Evolutionary conservation across 1,284 basidiomycete species (phyloP), one percentile per base, ranked within the genome.

Genomic region (Leccinum pallidistipes): DNA sequence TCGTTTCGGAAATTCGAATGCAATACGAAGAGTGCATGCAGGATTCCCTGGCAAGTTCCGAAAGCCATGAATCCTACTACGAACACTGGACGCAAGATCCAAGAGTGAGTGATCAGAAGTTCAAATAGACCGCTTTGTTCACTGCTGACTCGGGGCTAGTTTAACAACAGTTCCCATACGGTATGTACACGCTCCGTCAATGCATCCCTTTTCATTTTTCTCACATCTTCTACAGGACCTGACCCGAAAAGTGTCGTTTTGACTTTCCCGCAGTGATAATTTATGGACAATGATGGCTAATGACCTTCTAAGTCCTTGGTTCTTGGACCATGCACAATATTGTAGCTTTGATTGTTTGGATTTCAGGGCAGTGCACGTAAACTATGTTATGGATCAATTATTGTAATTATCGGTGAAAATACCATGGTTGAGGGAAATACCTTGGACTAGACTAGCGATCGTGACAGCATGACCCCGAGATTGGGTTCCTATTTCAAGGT

Each of bases 1-100:
- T 62, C 12, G 5, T 70, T 21, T 60, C 55, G 7, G 66, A 64
- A 14, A 70, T 73, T 34, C 64, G 31, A 21, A 32, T 1, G 14
- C 52, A 36, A 16, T 71, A 64, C 8, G 64, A 71, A 52, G 55
- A 64, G 1, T 62, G 7, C 21, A 4, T 31, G 14, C 43, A 24
- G 5, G 40, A 32, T 1, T 29, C 52, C 27, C 16, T 55, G 16
- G 36, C 36, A 9, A 8, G 8, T 32, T 36, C 43, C 21, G 66
- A 49, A 10, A 59, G n/a, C 16, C 40, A 59, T 9, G 32, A 12
- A 36, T 12, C 43, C 11, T 21, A 21, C 18, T 21, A 21, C 18
- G 18, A 45, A 21, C 43, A 7, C 24, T 70, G 63, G 62, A n/a
- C n/a, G 6, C 71, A 70, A 43, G 59, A 61, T 7, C 69, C 69